Evolutionary conservation across 2,329 filamentous ascomycete species (phyloP), one percentile per base, ranked within the genome.

Genomic region (Neurospora crassa): DNA sequence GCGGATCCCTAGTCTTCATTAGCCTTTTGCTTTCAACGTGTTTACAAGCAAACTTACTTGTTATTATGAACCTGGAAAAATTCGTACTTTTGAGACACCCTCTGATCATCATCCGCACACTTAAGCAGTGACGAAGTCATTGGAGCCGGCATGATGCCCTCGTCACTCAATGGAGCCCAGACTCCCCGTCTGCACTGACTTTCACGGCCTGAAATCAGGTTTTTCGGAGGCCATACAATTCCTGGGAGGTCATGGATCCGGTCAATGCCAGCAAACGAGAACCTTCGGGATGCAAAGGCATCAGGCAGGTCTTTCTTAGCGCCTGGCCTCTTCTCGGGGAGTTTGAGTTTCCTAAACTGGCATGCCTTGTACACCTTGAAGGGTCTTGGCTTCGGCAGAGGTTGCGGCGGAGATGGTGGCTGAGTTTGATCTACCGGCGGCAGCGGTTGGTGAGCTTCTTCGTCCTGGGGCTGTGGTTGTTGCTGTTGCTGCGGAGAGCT

Each of bases 51-150:
- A 1, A 75, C 81, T 71, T 82, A 87, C 83, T 86, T 85, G 73
- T 89, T 89, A 74, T 89, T 84, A 72, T 90, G 82, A 37, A 87
- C 83, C 74, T 89, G 86, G 77, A 89, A 87, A 76, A 88, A 90
- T 2, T 82, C 79, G 75, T 88, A 88, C 73, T 85, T 87, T 71
- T 86, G 83, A 70, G 84, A 84, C 41, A 42, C 11, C 86, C 81
- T n/a, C 74, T 82, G 73, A 77, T 78, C 71, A 73, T 70, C 71
- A 72, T 72, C 74, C 42, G 71, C 68, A 69, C 74, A 70, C 67
- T 73, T 73, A 70, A 76, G 53, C 12, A 70, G 71, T 24, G 76
- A 75, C 71, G 75, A 75, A 16, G 76, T 78, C 76, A 78, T 78
- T 24, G 76, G 69, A 68, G 71, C 69, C 63, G 75, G 73, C 70